Conservation (phyloP, 2,329 filamentous ascomycete species). For the Penicillium sp. region DNA sequence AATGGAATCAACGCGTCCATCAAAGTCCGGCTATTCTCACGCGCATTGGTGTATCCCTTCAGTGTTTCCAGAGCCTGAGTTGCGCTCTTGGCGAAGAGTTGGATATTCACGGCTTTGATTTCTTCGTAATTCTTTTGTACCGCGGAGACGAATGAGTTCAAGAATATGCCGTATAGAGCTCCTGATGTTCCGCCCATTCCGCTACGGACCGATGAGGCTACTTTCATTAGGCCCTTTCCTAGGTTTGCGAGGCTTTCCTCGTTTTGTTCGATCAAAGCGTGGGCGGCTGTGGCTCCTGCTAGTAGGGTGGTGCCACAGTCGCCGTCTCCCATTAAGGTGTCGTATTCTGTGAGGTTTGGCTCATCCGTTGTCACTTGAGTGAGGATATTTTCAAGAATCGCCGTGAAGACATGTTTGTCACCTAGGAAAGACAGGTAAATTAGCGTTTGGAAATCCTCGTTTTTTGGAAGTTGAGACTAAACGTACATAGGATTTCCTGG, state of each 20-base stretch:
- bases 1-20: constrained; percentile 11
- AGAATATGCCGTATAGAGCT: constrained; percentile 9
- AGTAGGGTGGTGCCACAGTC: constrained; percentile 12
- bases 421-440: background rate
- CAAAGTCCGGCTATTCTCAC: constrained; percentile 7
- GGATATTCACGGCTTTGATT: background rate
- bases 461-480: background rate
- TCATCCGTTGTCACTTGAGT: constrained; percentile 4
- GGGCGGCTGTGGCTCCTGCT: constrained; percentile 5
- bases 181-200: constrained; percentile 11
- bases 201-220: constrained; percentile 3
- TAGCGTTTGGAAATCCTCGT: background rate
- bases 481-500: constrained; percentile 6
- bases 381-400: constrained; percentile 2
- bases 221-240: constrained; percentile 2
- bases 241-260: constrained; percentile 1
- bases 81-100: constrained; percentile 6
- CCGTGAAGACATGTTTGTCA: background rate
- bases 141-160: constrained; percentile 4
- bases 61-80: constrained; percentile 5
- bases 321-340: constrained; percentile 15
- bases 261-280: background rate
- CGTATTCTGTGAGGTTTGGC: constrained; percentile 12
- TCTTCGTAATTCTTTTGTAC: constrained; percentile 4
- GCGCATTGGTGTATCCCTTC: constrained; percentile 7